Evolutionary conservation across 345 rosid species (phyloP).

Genomic region (Arabis alpina): DNA sequence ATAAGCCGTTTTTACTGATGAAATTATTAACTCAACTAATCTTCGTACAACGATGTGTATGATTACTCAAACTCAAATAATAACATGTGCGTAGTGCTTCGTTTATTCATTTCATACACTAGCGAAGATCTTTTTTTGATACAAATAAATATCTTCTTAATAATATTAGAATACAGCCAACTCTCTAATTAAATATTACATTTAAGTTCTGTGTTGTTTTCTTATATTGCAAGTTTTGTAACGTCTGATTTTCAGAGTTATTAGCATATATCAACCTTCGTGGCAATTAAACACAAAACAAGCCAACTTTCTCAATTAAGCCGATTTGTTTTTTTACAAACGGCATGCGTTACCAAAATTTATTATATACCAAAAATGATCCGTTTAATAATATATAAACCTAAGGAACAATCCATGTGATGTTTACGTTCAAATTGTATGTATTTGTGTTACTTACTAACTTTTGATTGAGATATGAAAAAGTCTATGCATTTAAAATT

Average conservation of each 20-base stretch:
- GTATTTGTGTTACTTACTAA: not conserved
- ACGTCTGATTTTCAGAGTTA: constrained; percentile 7
- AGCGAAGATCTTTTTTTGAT: too few relatives aligned
- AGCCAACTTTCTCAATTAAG: constrained; percentile 15
- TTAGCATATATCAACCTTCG: not conserved
- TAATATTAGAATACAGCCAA: not conserved
- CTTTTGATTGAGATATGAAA: too few relatives aligned
- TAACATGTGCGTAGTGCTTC: too few relatives aligned
- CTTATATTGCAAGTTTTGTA: constrained; percentile 13
- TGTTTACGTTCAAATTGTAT: not conserved
- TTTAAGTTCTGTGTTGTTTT: not conserved
- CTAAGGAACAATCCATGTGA: constrained; percentile 6
- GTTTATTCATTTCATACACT: too few relatives aligned
- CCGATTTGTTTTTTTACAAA: constrained; percentile 17
- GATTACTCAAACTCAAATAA: too few relatives aligned
- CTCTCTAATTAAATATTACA: not conserved
- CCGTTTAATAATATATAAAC: not conserved
- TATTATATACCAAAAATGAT: constrained; percentile 4
- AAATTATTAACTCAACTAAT: too few relatives aligned
- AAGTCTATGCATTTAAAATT: not conserved
- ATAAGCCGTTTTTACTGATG: too few relatives aligned
- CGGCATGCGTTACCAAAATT: constrained; percentile 31
- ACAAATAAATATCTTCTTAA: too few relatives aligned
- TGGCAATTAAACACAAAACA: constrained; percentile 8
- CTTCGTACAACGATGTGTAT: too few relatives aligned